These are phyloP conservation scores for Termitomyces bulborhizus DNA, from an alignment of 768 basidiomycete species.

Conservation along the genomic window DNA sequence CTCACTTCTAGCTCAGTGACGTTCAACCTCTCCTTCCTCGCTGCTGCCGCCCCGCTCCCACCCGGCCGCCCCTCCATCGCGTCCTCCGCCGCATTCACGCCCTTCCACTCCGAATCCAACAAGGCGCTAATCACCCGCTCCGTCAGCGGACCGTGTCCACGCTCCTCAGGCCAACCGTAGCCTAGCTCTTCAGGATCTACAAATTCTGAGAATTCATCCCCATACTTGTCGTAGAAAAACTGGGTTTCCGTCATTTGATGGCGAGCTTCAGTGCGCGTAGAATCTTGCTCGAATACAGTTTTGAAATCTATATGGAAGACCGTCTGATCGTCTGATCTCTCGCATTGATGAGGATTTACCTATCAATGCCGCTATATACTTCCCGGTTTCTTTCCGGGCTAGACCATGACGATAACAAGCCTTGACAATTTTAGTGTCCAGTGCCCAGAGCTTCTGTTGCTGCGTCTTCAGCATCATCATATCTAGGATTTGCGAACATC, in stretches of 20 bases:
- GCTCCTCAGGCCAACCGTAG: slow-evolving; percentile 45
- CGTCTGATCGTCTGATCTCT: not conserved
- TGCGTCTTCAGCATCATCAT: slow-evolving; percentile 31
- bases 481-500: slow-evolving; percentile 18
- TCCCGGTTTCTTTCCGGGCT: slow-evolving; percentile 23
- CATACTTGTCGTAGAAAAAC: slow-evolving; percentile 7
- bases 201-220: not conserved
- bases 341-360: slow-evolving; percentile 14
- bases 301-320: slow-evolving; percentile 18
- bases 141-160: slow-evolving; percentile 82
- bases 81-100: slow-evolving; percentile 78
- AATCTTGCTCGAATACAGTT: slow-evolving; percentile 19
- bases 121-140: slow-evolving; percentile 77
- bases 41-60: slow-evolving; percentile 72
- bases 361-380: slow-evolving; percentile 20
- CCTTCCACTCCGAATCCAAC: slow-evolving; percentile 65
- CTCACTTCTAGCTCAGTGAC: slow-evolving; percentile 75
- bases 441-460: slow-evolving; percentile 28
- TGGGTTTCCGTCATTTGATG: slow-evolving; percentile 11
- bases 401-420: slow-evolving; percentile 33
- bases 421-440: slow-evolving; percentile 28
- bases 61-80: slow-evolving; percentile 81
- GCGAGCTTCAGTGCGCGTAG: slow-evolving; percentile 13
- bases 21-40: slow-evolving; percentile 67
- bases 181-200: not conserved